phyloP scores from a whole-genome alignment of 2,329 filamentous ascomycete genomes.

The Cladosporium sphaerospermum region DNA sequence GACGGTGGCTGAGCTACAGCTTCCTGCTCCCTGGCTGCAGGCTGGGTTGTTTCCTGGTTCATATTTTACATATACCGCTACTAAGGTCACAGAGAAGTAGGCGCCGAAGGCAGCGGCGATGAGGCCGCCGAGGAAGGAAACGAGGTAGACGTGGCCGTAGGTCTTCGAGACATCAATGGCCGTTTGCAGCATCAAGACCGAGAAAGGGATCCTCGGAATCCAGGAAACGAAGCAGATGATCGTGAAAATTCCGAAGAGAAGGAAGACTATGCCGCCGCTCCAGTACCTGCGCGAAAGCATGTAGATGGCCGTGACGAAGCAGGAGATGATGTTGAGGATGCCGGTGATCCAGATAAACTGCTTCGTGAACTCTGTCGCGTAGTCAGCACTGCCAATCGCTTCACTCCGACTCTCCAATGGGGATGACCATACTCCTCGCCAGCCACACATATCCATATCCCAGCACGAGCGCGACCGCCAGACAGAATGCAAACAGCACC shows the following conservation, averaged over 20 bases:
- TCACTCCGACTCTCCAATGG: background rate
- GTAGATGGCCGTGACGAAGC: slow-evolving; percentile 79
- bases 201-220: slow-evolving; percentile 87
- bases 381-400: background rate
- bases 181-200: slow-evolving; percentile 80
- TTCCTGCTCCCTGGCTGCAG: slow-evolving; percentile 44
- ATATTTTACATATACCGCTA: slow-evolving; percentile 79
- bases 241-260: slow-evolving; percentile 74
- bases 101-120: slow-evolving; percentile 68
- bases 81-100: slow-evolving; percentile 81
- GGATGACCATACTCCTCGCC: slow-evolving; percentile 19
- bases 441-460: slow-evolving; percentile 69
- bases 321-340: slow-evolving; percentile 78
- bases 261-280: slow-evolving; percentile 79
- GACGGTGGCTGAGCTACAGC: slow-evolving; percentile 69
- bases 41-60: slow-evolving; percentile 58
- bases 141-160: slow-evolving; percentile 79
- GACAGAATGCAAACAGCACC: slow-evolving; percentile 73
- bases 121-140: slow-evolving; percentile 77
- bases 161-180: slow-evolving; percentile 77
- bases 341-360: slow-evolving; percentile 90
- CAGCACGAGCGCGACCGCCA: slow-evolving; percentile 66
- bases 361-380: slow-evolving; percentile 51
- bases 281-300: slow-evolving; percentile 74
- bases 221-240: slow-evolving; percentile 80